Conservation (phyloP, 139 green algal genomes). For the Coelastrella sp. region DNA sequence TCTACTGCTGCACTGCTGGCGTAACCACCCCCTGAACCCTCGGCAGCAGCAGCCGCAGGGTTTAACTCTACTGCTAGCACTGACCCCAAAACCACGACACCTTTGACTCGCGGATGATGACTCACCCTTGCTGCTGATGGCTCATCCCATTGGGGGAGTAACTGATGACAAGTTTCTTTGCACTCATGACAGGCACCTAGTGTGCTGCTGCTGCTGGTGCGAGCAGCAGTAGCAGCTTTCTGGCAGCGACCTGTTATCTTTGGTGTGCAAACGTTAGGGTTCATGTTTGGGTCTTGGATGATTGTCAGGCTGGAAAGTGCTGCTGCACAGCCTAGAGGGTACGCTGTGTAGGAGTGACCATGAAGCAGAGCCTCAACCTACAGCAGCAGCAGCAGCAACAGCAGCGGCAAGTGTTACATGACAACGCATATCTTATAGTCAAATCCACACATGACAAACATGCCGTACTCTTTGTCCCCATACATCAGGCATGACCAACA, state of each 20-base stretch:
- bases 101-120: constrained; percentile 63
- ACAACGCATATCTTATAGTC: neutral
- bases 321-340: constrained; percentile 89
- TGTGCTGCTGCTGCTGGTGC: neutral
- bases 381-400: neutral
- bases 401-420: neutral
- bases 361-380: constrained; percentile 91
- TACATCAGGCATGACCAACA: too few relatives aligned
- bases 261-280: constrained; percentile 80
- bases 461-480: too few relatives aligned
- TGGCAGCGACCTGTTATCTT: constrained; percentile 26
- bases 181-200: constrained; percentile 14
- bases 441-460: too few relatives aligned
- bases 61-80: constrained; percentile 89
- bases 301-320: constrained; percentile 77
- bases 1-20: constrained; percentile 56
- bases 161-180: constrained; percentile 56
- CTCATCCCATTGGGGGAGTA: constrained; percentile 83
- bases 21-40: constrained; percentile 63
- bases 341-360: constrained; percentile 98
- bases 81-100: constrained; percentile 81
- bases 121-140: constrained; percentile 65
- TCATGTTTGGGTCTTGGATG: constrained; percentile 71
- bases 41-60: neutral
- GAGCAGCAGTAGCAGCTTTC: constrained; percentile 20